These are phyloP conservation scores for Citrus medica DNA, from an alignment of 345 rosid genomes.

Conservation along the genomic window DNA sequence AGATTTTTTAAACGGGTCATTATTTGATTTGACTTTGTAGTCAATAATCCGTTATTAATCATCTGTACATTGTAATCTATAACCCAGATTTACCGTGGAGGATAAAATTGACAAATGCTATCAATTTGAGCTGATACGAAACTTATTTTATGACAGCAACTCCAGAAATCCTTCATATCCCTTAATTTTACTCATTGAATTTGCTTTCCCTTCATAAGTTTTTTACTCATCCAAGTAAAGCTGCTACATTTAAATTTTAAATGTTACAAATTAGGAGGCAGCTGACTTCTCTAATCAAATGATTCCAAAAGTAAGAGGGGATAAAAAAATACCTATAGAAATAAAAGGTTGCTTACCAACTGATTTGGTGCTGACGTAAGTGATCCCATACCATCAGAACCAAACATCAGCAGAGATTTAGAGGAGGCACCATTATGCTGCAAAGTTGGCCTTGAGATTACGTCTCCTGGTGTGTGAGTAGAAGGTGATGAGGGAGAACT, in stretches of 20 bases:
- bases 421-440: constrained; percentile 47
- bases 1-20: not conserved
- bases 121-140: not conserved
- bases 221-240: not conserved
- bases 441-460: constrained; percentile 41
- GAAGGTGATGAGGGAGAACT: constrained; percentile 59
- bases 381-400: constrained; percentile 48
- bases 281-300: not conserved
- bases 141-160: not conserved
- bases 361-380: constrained; percentile 49
- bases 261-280: not conserved
- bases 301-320: not conserved
- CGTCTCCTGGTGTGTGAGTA: constrained; percentile 52
- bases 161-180: not conserved
- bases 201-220: not conserved
- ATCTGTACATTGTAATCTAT: not conserved
- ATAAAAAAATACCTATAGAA: not conserved
- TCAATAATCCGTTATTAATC: not conserved
- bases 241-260: not conserved
- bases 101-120: not conserved
- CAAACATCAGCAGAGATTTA: constrained; percentile 46
- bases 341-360: constrained; percentile 30
- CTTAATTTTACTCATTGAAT: not conserved
- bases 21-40: not conserved
- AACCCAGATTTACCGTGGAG: not conserved